Evolutionary conservation across 805 yeast species (phyloP), one percentile per base, ranked within the genome.

Genomic region (Zygotorulaspora sp.): DNA sequence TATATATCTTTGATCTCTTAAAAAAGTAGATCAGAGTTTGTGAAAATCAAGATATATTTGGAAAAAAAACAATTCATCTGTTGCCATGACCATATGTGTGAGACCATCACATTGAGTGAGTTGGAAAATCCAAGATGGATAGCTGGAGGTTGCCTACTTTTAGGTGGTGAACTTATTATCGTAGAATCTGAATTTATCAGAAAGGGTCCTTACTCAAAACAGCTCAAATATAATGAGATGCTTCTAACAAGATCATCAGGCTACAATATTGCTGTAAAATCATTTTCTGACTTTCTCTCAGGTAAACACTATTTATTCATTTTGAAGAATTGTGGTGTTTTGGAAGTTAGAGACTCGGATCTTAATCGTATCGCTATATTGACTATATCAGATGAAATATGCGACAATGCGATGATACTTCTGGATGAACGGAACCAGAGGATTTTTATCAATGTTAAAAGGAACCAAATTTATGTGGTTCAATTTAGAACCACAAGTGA

Each of bases 301-400:
- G 27, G 29, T 3, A 37, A 34, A 6, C 45, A 48, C 6, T 53
- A 42, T 19, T 21, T 50, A 6, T 27, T 53, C 18, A 5, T 53
- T 1, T 38, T 55, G 6, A 49, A 50, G 34, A 45, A 43, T 15
- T 32, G 42, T 35, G 60, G 60, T 3, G 32, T 24, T 7, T 24
- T 54, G 19, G 50, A 50, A 17, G 25, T 50, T 6, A 20, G 40
- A 21, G 31, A 44, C 29, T 11, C 15, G 9, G 32, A 46, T 9
- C 32, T 46, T 2, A 25, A 30, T 10, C 22, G 36, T 8, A 14
- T 50, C 3, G 57, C 52, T 32, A 10, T 32, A 5, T 16, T 52
- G 6, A 48, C 49, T 2, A 38, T 29, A 1, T 30, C 41, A 5
- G 29, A 17, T 13, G 45, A 40, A 27, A 25, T 17, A 11, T 36